phyloP scores from a whole-genome alignment of 164 flowering plant genomes.

The Warburgia ugandensis region DNA sequence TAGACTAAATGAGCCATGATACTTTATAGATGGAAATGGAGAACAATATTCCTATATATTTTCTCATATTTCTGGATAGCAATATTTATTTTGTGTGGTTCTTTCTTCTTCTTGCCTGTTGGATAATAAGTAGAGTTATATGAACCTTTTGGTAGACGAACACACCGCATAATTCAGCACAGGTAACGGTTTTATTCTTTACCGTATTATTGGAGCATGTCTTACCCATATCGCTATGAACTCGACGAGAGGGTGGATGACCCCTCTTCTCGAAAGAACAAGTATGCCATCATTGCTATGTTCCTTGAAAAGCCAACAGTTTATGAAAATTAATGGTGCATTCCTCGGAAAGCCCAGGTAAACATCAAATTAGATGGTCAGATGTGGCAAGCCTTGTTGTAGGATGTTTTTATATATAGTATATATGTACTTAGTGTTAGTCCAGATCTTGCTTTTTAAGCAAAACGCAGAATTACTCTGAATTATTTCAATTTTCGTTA shows the following conservation, averaged over 20 bases:
- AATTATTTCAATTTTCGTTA: conserved; percentile 2
- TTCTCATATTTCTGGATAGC: too few relatives aligned
- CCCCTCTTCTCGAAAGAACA: conserved; percentile 48
- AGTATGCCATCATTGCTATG: conserved; percentile 53
- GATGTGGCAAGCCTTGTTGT: neutral
- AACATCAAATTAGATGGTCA: neutral
- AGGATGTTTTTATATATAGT: neutral
- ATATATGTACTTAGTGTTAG: conserved; percentile 1
- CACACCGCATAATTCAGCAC: too few relatives aligned
- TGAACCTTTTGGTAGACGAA: too few relatives aligned
- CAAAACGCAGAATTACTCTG: too few relatives aligned
- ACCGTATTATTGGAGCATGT: conserved; percentile 58
- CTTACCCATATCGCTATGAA: conserved; percentile 66
- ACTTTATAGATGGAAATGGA: too few relatives aligned
- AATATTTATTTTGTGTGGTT: too few relatives aligned
- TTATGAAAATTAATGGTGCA: conserved; percentile 73
- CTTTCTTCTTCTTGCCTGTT: too few relatives aligned
- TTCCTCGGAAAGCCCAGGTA: conserved; percentile 79
- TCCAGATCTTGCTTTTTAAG: too few relatives aligned
- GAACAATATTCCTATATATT: too few relatives aligned
- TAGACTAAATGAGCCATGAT: too few relatives aligned
- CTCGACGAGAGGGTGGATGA: conserved; percentile 80
- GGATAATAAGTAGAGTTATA: too few relatives aligned
- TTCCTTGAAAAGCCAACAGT: conserved; percentile 47
- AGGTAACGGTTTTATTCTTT: too few relatives aligned